These are phyloP conservation scores for Centaurea solstitialis DNA, from an alignment of 129 eudicot genomes.

Conservation along the genomic window DNA sequence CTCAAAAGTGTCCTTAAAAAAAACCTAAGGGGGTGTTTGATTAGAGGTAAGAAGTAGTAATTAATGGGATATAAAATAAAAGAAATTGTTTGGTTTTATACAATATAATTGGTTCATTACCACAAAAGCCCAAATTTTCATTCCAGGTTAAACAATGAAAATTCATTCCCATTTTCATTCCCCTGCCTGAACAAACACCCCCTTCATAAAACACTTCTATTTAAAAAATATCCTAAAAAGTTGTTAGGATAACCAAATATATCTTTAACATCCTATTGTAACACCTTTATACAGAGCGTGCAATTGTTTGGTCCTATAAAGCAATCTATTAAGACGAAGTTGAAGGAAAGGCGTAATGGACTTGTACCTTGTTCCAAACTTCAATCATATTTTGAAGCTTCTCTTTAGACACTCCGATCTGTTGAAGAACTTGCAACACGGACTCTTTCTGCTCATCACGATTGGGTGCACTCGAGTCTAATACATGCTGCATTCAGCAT, in stretches of 20 bases:
- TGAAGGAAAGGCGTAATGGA: not conserved
- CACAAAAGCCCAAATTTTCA: too few species aligned
- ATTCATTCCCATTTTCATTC: too few species aligned
- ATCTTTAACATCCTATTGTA: not conserved
- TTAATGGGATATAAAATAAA: too few species aligned
- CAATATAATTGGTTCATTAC: too few species aligned
- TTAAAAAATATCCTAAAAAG: too few species aligned
- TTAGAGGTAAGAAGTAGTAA: too few species aligned
- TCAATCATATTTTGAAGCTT: conserved; percentile 90
- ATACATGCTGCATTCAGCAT: conserved; percentile 73
- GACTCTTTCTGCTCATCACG: conserved; percentile 75
- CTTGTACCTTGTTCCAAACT: conserved; percentile 93
- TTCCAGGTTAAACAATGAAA: too few species aligned
- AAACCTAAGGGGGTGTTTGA: too few species aligned
- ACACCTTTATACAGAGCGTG: not conserved
- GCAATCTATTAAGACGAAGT: not conserved
- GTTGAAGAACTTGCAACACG: conserved; percentile 83
- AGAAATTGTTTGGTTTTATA: too few species aligned
- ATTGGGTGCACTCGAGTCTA: conserved; percentile 92
- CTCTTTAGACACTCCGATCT: conserved; percentile 69
- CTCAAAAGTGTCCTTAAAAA: too few species aligned
- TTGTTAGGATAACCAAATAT: not conserved
- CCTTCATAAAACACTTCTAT: too few species aligned
- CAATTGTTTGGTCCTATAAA: not conserved
- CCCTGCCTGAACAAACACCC: too few species aligned